phyloP scores from a whole-genome alignment of 768 basidiomycete species.

The Tulasnella sp. region DNA sequence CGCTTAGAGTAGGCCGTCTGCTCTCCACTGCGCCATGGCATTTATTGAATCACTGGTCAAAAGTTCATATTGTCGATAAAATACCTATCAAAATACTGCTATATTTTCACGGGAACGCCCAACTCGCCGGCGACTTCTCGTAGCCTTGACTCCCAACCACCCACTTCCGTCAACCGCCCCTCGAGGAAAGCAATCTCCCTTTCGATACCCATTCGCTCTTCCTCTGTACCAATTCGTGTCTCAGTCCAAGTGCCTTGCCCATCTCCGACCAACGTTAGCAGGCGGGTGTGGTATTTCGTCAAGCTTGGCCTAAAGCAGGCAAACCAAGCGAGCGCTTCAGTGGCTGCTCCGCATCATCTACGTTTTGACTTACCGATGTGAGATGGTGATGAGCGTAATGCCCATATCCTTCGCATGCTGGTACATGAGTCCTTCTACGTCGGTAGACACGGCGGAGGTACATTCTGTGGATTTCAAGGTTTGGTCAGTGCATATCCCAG shows the following conservation, averaged over 20 bases:
- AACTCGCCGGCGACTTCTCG: slow-evolving; percentile 55
- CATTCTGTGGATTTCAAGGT: slow-evolving; percentile 50
- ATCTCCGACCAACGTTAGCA: slow-evolving; percentile 72
- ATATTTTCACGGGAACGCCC: slow-evolving; percentile 20
- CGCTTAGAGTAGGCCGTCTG: background rate
- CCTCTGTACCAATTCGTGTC: slow-evolving; percentile 59
- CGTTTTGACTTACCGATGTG: slow-evolving; percentile 52
- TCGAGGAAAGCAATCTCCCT: slow-evolving; percentile 65
- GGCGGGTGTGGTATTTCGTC: slow-evolving; percentile 80
- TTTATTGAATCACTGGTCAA: background rate
- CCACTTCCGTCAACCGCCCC: slow-evolving; percentile 59
- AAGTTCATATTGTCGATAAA: background rate
- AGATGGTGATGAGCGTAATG: slow-evolving; percentile 90
- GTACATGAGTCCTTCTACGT: slow-evolving; percentile 95
- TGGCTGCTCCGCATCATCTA: background rate
- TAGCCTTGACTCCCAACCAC: slow-evolving; percentile 61
- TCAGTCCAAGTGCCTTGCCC: slow-evolving; percentile 64
- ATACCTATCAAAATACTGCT: background rate
- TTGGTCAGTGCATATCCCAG: background rate
- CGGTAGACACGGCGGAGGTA: slow-evolving; percentile 90
- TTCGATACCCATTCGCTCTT: slow-evolving; percentile 66
- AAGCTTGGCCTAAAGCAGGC: slow-evolving; percentile 56
- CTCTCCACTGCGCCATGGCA: background rate
- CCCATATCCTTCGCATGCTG: slow-evolving; percentile 81
- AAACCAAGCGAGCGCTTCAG: background rate